Conservation (phyloP, 176 grass and related monocot genomes). For the Typha latifolia region DNA sequence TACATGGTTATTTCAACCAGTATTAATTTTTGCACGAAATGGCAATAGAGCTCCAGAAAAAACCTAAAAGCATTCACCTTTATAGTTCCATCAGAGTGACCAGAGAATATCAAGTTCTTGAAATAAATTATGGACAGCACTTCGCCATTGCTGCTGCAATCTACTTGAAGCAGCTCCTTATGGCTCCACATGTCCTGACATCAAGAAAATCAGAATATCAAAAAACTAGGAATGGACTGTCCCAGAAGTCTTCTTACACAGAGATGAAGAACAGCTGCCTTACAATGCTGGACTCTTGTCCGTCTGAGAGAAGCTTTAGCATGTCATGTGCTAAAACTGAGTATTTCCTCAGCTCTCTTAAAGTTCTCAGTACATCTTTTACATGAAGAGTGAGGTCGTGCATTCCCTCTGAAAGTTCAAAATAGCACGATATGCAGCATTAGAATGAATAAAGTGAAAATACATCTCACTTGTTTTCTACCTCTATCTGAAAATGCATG, state of each 20-base stretch:
- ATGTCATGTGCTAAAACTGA: conserved; percentile 57
- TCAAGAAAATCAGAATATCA: not conserved
- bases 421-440: not conserved
- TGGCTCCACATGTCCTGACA: conserved; percentile 59
- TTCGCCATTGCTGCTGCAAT: conserved; percentile 48
- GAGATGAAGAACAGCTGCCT: not conserved
- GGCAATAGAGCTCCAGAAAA: not conserved
- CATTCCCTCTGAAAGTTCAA: conserved; percentile 44
- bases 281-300: conserved; percentile 63
- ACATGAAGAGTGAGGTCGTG: conserved; percentile 48
- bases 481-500: too few relatives aligned
- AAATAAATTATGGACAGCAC: conserved; percentile 42
- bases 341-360: conserved; percentile 64
- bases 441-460: not conserved
- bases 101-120: conserved; percentile 53
- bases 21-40: not conserved
- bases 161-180: conserved; percentile 42
- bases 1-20: not conserved
- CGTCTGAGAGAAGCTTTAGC: conserved; percentile 62
- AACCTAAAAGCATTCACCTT: conserved; percentile 27
- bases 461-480: too few relatives aligned
- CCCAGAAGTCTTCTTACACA: too few relatives aligned
- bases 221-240: too few relatives aligned
- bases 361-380: conserved; percentile 48
- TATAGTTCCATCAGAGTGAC: conserved; percentile 50